Base-by-base conservation (phyloP, 192 early-diverging fungal species). In the Dissophora globulifera region DNA sequence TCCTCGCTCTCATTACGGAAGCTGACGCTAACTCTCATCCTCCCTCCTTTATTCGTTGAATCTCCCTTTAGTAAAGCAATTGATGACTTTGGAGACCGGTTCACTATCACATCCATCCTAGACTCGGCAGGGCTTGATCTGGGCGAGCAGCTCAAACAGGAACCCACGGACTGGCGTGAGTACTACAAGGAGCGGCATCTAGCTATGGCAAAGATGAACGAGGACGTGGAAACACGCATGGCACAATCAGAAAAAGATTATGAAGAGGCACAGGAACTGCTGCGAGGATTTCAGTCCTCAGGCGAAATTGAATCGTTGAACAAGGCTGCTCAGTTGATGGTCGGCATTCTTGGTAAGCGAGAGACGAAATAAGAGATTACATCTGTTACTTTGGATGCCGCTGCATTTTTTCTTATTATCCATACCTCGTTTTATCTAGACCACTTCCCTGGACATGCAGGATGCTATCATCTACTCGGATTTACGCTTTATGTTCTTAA, bases 401-500 rank as follows among this genome's bases (percentile, higher is more conserved):
- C 38, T 10, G 38, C 38, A 10, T 40, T 40, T 7, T 40, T 10
- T 40, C 13, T 13, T 7, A 40, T 45, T 45, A n/a, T n/a, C 17
- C 16, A 45, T n/a, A 9, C 43, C 17, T 45, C 43, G 16, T 45
- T 50, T 40, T 49, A 10, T 41, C 19, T 52, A 76, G 84, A 86
- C 17, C 63, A 82, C 32, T 86, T 83, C 32, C 84, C 84, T 45
- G 79, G 66, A 19, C 82, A 86, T 67, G 82, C 81, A 31, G 84
- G 82, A 22, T 83, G 82, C 56, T 86, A 86, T 66, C 81, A 86
- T 58, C 58, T 86, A 32, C 63, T 86, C 8, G 84, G 66, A 29
- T 86, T 86, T 45, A 78, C 83, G 26, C 63, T 83, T 5, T 86
- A 81, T 54, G 81, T 86, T 1, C 48, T 86, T 23, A 86, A 86